phyloP scores from a whole-genome alignment of 345 rosid species.

The Geranium rotundifolium region DNA sequence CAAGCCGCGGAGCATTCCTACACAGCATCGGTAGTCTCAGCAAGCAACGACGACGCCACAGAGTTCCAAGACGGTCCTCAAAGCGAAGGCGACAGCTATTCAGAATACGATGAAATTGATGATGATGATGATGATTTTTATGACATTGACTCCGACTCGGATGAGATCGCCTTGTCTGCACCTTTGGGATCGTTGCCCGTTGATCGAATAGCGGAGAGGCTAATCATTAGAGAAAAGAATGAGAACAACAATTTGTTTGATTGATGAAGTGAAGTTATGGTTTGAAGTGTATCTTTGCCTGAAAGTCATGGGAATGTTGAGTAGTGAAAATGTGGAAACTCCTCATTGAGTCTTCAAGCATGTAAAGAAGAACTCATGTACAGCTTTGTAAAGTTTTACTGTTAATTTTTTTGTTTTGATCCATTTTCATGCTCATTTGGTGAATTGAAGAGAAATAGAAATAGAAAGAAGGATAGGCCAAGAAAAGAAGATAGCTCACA shows the following conservation, averaged over 20 bases:
- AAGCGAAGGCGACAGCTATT: slow-evolving; percentile 19
- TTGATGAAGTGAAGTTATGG: too few species aligned
- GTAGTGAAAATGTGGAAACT: too few species aligned
- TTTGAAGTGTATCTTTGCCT: too few species aligned
- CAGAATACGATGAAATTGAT: slow-evolving; percentile 31
- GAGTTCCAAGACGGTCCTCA: slow-evolving; percentile 19
- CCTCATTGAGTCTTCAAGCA: neutral
- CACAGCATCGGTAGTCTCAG: slow-evolving; percentile 41
- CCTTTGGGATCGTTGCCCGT: slow-evolving; percentile 57
- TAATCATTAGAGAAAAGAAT: slow-evolving; percentile 18
- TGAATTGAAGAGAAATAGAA: too few species aligned
- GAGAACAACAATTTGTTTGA: neutral
- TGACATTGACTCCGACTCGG: slow-evolving; percentile 30
- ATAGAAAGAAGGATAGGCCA: too few species aligned
- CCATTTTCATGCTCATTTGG: too few species aligned
- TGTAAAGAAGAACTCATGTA: neutral
- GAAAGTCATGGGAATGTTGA: too few species aligned
- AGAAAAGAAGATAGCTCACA: too few species aligned
- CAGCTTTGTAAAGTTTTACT: neutral
- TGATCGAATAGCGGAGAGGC: slow-evolving; percentile 43
- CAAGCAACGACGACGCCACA: slow-evolving; percentile 22
- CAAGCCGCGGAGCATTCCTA: slow-evolving; percentile 63
- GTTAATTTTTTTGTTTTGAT: too few species aligned
- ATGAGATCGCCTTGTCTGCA: slow-evolving; percentile 8
- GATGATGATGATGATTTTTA: too few species aligned